Evolutionary conservation across 1,284 basidiomycete genomes (phyloP), one percentile per base, ranked within the genome.

Genomic region (Cutaneotrichosporon cutaneum): DNA sequence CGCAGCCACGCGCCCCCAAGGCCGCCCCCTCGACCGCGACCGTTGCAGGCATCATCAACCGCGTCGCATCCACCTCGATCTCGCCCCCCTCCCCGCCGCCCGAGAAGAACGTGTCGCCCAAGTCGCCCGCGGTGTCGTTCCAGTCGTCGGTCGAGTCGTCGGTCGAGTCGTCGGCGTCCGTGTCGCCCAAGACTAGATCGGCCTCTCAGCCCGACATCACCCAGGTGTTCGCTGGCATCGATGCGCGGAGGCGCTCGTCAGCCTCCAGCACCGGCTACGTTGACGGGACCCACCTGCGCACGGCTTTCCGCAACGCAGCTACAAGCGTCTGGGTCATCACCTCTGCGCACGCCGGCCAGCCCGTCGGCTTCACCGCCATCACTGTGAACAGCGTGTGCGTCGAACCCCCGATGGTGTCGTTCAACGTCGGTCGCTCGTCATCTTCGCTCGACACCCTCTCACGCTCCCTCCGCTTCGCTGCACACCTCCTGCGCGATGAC

Each of bases 371-470:
- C 32, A 64, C 62, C 1, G 62, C 62, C 9, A 64, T 61, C 56
- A 60, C 59, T n/a, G 53, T 64, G 56, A 64, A 64, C 62, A 58
- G 52, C 30, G 62, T 64, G 1, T 60, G 56, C 2, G 56, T 61
- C 35, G 62, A 64, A n/a, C 62, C 59, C 21, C 62, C 62, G 6
- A 64, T 64, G 62, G 60, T 64, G 48, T 61, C 52, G 30, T 64
- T 64, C 59, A 64, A 64, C 48, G 24, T 64, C 26, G 62, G 62
- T 11, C 59, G 62, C 36, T 58, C 24, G 51, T 55, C 52, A 0
- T 52, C 47, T 39, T 45, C 36, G 22, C 62, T 64, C 16, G 36
- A 47, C 47, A 55, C 59, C 4, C 39, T 64, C n/a, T 55, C 45
- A 9, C 62, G 62, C n/a, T 64, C 62, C 3, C 52, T 64, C 10